phyloP scores from a whole-genome alignment of 2,329 filamentous ascomycete species.

The Mycogone perniciosa region DNA sequence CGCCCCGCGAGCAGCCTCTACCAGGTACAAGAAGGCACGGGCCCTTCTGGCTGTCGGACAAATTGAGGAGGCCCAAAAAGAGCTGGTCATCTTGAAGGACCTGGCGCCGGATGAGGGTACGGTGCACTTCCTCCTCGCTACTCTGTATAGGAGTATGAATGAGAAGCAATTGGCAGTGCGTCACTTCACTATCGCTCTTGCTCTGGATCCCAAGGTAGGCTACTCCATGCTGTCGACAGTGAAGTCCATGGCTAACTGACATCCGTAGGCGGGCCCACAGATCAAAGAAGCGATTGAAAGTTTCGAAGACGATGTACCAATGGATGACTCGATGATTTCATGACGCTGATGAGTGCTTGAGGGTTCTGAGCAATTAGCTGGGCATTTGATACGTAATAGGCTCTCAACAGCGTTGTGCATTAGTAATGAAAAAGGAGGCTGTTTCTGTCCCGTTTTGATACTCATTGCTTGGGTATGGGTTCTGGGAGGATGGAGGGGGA shows the following conservation, averaged over 20 bases:
- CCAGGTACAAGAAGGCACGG: conserved; percentile 88
- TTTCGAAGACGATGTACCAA: conserved; percentile 71
- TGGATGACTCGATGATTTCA: conserved; percentile 59
- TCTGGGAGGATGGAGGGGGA: neutral
- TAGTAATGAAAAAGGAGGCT: neutral
- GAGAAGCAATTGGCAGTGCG: conserved; percentile 76
- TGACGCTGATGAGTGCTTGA: conserved; percentile 32
- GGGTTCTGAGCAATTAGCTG: conserved; percentile 2
- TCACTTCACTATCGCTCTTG: conserved; percentile 90
- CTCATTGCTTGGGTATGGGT: conserved; percentile 4
- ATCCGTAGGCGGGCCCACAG: conserved; percentile 71
- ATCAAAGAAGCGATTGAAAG: conserved; percentile 97
- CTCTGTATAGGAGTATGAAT: conserved; percentile 67
- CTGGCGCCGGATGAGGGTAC: conserved; percentile 91
- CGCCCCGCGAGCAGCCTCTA: conserved; percentile 72
- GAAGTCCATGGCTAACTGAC: neutral
- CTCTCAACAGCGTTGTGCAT: conserved; percentile 4
- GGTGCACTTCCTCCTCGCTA: conserved; percentile 90
- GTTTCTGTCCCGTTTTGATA: neutral
- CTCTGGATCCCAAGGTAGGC: conserved; percentile 89
- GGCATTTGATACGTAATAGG: conserved; percentile 3
- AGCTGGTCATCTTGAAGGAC: conserved; percentile 83
- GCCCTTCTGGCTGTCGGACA: conserved; percentile 70
- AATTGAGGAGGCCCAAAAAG: conserved; percentile 66
- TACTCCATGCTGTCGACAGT: neutral